A percentile compares a stretch with the other conserved stretches of the same genome.
Evolutionary conservation across 305 asterid species (phyloP).

Genomic region (Solanum hybrid): DNA sequence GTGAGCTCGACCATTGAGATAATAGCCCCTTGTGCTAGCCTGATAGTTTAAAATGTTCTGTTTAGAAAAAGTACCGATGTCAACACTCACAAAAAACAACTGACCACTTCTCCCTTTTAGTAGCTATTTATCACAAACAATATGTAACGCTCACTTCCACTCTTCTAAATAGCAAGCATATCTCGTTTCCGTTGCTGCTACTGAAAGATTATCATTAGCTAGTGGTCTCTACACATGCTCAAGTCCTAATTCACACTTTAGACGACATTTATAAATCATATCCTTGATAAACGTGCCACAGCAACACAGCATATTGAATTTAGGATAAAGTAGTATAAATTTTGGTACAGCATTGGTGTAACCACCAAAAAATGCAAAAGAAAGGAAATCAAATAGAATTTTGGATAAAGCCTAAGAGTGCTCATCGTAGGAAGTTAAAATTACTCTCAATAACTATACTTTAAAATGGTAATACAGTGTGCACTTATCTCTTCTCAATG

Average conservation of each 20-base stretch:
- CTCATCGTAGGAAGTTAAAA: neutral
- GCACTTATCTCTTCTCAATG: neutral
- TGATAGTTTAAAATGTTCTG: neutral
- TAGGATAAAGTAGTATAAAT: neutral
- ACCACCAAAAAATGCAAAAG: neutral
- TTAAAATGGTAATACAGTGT: neutral
- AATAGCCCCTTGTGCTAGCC: neutral
- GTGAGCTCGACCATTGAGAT: neutral
- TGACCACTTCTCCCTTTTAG: neutral
- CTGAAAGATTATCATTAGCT: neutral
- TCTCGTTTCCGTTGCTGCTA: neutral
- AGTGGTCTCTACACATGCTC: neutral
- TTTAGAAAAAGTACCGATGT: neutral
- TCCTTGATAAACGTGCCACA: neutral
- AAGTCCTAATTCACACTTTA: neutral
- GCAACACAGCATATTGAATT: neutral
- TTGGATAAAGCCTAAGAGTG: neutral
- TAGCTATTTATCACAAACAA: neutral
- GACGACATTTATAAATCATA: neutral
- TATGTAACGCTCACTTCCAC: neutral
- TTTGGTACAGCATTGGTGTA: neutral
- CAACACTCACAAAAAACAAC: neutral
- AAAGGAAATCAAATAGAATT: neutral
- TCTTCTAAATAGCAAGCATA: neutral
- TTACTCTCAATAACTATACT: neutral